These are phyloP conservation scores for Neohortaea acidophila DNA, from an alignment of 495 filamentous ascomycete species.

Conservation along the genomic window DNA sequence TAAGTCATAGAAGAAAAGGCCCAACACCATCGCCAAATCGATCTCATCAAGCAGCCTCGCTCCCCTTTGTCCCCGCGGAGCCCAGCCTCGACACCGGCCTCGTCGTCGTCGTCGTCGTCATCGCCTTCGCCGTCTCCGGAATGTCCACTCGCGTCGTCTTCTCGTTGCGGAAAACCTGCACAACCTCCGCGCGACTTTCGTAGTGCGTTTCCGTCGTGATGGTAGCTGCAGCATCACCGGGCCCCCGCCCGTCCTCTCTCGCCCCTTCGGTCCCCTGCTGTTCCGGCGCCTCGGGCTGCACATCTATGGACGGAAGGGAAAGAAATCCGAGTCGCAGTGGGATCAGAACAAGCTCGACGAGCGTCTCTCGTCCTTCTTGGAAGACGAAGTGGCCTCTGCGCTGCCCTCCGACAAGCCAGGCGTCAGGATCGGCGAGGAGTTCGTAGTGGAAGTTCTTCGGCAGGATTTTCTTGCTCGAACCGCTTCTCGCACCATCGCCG, in stretches of 20 bases:
- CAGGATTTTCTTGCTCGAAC: constrained; percentile 24
- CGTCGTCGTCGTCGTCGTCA: too few relatives aligned
- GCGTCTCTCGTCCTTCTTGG: constrained; percentile 33
- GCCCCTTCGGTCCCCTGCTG: constrained; percentile 24
- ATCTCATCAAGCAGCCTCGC: not conserved
- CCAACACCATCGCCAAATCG: too few relatives aligned
- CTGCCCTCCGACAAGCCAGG: constrained; percentile 73
- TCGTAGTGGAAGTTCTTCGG: constrained; percentile 72
- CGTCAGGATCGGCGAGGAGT: constrained; percentile 55
- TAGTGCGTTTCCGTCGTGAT: constrained; percentile 66
- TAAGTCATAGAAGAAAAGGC: too few relatives aligned
- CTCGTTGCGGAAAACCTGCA: constrained; percentile 62
- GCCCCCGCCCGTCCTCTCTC: constrained; percentile 13
- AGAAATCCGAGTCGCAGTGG: constrained; percentile 64
- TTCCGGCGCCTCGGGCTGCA: constrained; percentile 38
- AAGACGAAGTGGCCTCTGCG: constrained; percentile 62
- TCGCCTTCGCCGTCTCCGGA: not conserved
- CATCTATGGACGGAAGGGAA: constrained; percentile 62
- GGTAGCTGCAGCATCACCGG: constrained; percentile 13
- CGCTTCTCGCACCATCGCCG: constrained; percentile 12
- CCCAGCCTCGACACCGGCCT: not conserved
- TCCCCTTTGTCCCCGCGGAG: not conserved
- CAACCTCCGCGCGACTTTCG: constrained; percentile 55
- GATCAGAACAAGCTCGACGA: constrained; percentile 52
- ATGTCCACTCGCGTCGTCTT: constrained; percentile 48